phyloP scores from a whole-genome alignment of 1,139 yeast species.

The Debaryomyces nepalensis region DNA sequence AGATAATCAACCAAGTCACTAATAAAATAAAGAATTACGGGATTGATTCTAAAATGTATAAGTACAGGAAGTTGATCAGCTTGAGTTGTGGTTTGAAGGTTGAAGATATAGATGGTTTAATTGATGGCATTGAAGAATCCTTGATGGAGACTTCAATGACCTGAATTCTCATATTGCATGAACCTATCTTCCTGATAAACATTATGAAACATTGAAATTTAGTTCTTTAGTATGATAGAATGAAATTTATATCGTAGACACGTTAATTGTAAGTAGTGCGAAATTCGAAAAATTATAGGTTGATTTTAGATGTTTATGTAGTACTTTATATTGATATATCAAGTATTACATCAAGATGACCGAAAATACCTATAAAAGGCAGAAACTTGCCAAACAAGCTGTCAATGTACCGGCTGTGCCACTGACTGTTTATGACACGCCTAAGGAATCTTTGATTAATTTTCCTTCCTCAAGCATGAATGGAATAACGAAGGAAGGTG shows the following conservation, averaged over 20 bases:
- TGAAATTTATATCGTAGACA: background rate
- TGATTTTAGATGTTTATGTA: no score
- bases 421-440: slow-evolving; percentile 37
- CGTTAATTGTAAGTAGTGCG: background rate
- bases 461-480: slow-evolving; percentile 48
- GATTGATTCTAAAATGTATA: slow-evolving; percentile 64
- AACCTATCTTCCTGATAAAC: background rate
- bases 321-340: no score
- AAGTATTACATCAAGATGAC: slow-evolving; percentile 11
- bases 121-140: slow-evolving; percentile 52
- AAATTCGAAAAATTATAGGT: background rate
- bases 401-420: slow-evolving; percentile 17
- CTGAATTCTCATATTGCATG: background rate
- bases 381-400: slow-evolving; percentile 14
- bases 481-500: slow-evolving; percentile 51
- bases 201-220: slow-evolving; percentile 8
- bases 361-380: slow-evolving; percentile 16
- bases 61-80: slow-evolving; percentile 80
- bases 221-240: slow-evolving; percentile 8
- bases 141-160: slow-evolving; percentile 35
- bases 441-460: slow-evolving; percentile 39
- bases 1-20: slow-evolving; percentile 44
- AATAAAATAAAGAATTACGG: slow-evolving; percentile 43
- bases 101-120: slow-evolving; percentile 75
- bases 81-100: slow-evolving; percentile 79